Base-by-base conservation (phyloP, 805 yeast species). In the Kodamaea leandrae region DNA sequence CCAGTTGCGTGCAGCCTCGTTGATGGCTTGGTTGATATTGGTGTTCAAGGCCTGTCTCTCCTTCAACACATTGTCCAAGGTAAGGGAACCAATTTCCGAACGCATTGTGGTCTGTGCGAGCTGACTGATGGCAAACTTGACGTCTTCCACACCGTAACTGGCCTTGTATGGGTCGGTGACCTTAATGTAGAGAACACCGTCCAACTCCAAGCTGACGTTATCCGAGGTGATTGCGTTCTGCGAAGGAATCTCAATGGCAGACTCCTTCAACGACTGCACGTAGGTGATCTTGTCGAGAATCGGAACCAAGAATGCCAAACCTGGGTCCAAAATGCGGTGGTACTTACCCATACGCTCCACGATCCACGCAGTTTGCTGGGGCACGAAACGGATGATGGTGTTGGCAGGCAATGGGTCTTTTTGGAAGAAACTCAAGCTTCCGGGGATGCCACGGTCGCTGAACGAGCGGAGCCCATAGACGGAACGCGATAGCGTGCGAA, bases 281-380 rank as follows among this genome's bases (percentile, higher is more conserved):
- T 86, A 87, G 38, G 83, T 80, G 54, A 86, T 83, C 51, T 76
- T 77, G 61, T 86, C 96, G 23, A 87, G 48, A 42, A 86, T 60
- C 3, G 96, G 96, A 7, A 84, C 45, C 50, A 86, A 63, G 20
- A 86, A 59, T 1, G 93, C 88, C 26, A 86, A 66, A 10, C 96
- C 96, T 0, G 95, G 95, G 28, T 78, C 74, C 45, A 87, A 70
- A 27, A 68, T 63, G 12, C 73, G 63, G 58, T 80, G 74, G 68
- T 85, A 86, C 57, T 83, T 83, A 23, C 96, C 96, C 96, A 86
- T 86, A 47, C 96, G 71, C 61, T 86, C 96, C 14, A 86, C 95
- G 14, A 86, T 78, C 89, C 93, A 86, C 2, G 95, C 95, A 15
- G 86, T 82, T 61, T 86, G 95, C 59, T 87, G 95, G 2, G 96